These are phyloP conservation scores for Musa itinerans DNA, from an alignment of 176 grass and related monocot species.

Conservation along the genomic window DNA sequence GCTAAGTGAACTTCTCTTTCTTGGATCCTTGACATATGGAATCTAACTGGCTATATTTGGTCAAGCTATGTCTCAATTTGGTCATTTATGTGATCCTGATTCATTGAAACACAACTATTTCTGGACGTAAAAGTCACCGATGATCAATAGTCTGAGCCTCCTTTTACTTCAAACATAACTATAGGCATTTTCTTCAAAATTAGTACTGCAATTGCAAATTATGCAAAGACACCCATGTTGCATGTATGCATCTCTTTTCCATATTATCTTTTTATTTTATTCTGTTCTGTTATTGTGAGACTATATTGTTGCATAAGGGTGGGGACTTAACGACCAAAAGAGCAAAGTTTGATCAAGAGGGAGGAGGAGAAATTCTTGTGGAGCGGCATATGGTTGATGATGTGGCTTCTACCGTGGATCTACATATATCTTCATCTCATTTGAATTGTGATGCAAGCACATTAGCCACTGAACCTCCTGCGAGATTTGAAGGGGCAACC, in stretches of 20 bases:
- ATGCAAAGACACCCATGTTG: not conserved
- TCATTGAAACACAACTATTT: too few species aligned
- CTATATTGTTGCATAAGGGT: constrained; percentile 5
- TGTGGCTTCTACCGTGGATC: not conserved
- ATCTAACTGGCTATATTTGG: too few species aligned
- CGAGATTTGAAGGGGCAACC: not conserved
- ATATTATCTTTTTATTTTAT: not conserved
- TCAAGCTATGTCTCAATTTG: too few species aligned
- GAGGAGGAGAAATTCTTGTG: not conserved
- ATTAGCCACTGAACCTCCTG: not conserved
- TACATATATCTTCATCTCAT: not conserved
- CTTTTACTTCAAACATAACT: not conserved
- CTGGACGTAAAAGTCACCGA: too few species aligned
- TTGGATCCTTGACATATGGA: not conserved
- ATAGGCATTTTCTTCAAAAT: not conserved
- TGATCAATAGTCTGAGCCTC: too few species aligned
- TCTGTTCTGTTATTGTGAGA: not conserved
- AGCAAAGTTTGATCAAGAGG: constrained; percentile 6
- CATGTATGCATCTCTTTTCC: not conserved
- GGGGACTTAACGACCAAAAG: constrained; percentile 3
- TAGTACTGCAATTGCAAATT: not conserved
- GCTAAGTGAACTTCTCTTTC: not conserved
- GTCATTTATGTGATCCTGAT: too few species aligned
- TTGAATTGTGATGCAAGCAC: not conserved
- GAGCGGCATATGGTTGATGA: not conserved